Base-by-base conservation (phyloP, 768 basidiomycete genomes). In the Leccinum barrowsii region DNA sequence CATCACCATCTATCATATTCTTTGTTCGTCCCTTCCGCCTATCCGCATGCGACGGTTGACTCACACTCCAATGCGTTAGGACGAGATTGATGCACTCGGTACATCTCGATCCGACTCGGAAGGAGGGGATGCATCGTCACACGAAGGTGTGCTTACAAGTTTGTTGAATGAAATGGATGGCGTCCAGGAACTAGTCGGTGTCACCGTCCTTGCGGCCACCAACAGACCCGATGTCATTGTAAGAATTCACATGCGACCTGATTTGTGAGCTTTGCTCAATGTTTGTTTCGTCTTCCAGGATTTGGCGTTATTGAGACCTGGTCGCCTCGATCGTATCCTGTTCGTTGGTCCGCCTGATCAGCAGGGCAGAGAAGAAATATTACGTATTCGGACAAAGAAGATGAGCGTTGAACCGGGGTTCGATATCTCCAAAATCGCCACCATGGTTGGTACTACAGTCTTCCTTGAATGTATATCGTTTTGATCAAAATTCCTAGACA, bases 101-200 rank as follows among this genome's bases (percentile, higher is more conserved):
- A 84, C 85, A 1, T 86, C 92, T 1, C 84, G 97, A 32, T 78
- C 76, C 0, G 83, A 85, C 48, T 70, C 68, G 7, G 82, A 85
- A 15, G 74, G 76, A 2, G 85, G 85, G 44, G 72, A 76, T 5
- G 73, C 77, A 1, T 80, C 82, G 0, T 79, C 85, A 0, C 89
- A 94, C 64, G 89, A 92, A 64, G 94, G 97, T 7, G 93, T 98
- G 12, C 80, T 99, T 7, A 95, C 95, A 2, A 96, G 87, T 59
- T 78, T 99, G 12, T 71, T 99, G 56, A 98, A 96, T 68, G 97
- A 99, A 70, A 98, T 98, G 94, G 97, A 98, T 68, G 97, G 97
- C 19, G 90, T 98, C 1, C 92, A 98, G 73, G 94, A 96, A 73
- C 78, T 98, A 19, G 78, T 89, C 17, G 94, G 95, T 0, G 97